A percentile compares a stretch with the other conserved stretches of the same genome.
phyloP scores from a whole-genome alignment of 768 basidiomycete genomes.

The Panaeolus papilionaceus region DNA sequence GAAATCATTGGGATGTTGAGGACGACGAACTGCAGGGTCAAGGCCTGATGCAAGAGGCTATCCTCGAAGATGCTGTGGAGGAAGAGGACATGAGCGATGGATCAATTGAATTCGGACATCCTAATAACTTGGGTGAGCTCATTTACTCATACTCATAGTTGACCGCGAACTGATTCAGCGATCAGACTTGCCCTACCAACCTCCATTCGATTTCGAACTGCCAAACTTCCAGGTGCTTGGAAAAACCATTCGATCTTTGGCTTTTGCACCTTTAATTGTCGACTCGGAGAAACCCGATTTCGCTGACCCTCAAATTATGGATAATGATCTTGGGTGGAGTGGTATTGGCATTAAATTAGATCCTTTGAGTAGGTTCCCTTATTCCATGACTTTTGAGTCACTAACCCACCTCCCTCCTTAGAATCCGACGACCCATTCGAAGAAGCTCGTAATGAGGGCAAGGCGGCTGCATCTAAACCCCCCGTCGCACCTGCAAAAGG shows the following conservation, averaged over 20 bases:
- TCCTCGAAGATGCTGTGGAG: constrained; percentile 30
- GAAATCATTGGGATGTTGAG: constrained; percentile 80
- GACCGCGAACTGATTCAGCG: neutral
- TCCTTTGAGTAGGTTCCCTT: constrained; percentile 16
- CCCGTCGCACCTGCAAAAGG: neutral
- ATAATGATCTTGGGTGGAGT: neutral
- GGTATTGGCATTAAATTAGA: constrained; percentile 17
- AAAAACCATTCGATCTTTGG: constrained; percentile 36
- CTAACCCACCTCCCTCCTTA: neutral
- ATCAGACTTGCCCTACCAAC: constrained; percentile 47
- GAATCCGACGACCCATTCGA: constrained; percentile 23
- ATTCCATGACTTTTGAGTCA: neutral
- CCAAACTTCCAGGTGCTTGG: constrained; percentile 50
- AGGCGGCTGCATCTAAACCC: neutral
- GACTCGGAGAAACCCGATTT: constrained; percentile 19
- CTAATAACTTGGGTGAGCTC: constrained; percentile 47
- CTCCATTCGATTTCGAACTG: constrained; percentile 50
- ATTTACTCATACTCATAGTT: neutral
- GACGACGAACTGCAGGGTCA: constrained; percentile 47
- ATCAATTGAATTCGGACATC: constrained; percentile 60
- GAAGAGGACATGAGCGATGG: constrained; percentile 40
- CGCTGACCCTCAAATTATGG: constrained; percentile 27
- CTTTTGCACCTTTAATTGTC: constrained; percentile 33
- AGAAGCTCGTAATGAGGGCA: constrained; percentile 17
- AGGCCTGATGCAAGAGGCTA: constrained; percentile 30